Conservation (phyloP, 768 basidiomycete genomes). For the Xerocomus potaroensis region DNA sequence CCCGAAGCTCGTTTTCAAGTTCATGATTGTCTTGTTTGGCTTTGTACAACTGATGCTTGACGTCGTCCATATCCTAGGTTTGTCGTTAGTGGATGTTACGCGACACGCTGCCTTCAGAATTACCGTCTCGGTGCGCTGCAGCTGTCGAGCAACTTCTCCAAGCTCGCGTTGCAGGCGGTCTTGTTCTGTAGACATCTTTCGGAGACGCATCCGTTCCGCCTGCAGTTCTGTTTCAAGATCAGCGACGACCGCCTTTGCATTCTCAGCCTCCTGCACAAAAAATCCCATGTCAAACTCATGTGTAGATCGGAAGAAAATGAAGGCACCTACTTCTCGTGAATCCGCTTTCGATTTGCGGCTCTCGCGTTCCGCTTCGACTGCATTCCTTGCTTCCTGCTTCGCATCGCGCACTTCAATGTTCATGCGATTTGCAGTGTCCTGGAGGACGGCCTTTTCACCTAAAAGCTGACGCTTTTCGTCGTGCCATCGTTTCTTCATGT, state of each 20-base stretch:
- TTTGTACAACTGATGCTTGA: conserved; percentile 61
- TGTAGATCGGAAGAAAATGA: not conserved
- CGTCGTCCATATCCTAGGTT: conserved; percentile 71
- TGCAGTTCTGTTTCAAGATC: conserved; percentile 72
- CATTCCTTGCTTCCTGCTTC: conserved; percentile 54
- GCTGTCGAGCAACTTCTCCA: conserved; percentile 54
- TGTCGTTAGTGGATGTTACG: conserved; percentile 1
- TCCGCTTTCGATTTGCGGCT: conserved; percentile 46
- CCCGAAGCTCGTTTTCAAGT: conserved; percentile 69
- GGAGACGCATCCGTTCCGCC: conserved; percentile 61
- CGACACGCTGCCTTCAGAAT: conserved; percentile 1
- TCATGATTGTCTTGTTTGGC: conserved; percentile 71
- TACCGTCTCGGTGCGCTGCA: conserved; percentile 71
- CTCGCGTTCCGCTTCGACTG: conserved; percentile 48
- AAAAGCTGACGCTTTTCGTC: conserved; percentile 59
- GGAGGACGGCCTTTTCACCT: conserved; percentile 69
- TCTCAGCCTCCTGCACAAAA: conserved; percentile 63
- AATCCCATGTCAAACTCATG: not conserved
- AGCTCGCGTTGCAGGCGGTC: conserved; percentile 59
- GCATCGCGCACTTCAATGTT: conserved; percentile 55
- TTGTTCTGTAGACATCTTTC: conserved; percentile 62
- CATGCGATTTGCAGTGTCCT: conserved; percentile 65
- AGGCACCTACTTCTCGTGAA: conserved; percentile 49
- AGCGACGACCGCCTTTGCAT: conserved; percentile 57
- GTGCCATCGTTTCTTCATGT: conserved; percentile 67